phyloP scores from a whole-genome alignment of 75 land plant genomes.

The Cupressus sempervirens region DNA sequence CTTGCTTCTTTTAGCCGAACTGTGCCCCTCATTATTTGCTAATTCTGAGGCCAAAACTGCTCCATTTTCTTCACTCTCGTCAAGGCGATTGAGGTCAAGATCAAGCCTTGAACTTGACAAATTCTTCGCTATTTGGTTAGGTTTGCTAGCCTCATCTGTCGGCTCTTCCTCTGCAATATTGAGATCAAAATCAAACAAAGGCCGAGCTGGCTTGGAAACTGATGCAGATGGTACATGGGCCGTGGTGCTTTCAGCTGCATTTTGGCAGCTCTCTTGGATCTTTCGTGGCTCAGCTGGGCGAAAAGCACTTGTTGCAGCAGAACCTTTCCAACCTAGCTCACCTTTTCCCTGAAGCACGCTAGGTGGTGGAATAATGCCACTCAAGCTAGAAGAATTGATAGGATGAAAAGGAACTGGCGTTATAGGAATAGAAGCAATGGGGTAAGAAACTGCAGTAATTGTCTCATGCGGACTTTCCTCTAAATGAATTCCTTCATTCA shows the following conservation, averaged over 20 bases:
- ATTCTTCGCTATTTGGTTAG: slow-evolving; percentile 33
- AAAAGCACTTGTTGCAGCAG: slow-evolving; percentile 64
- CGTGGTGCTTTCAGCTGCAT: slow-evolving; percentile 23
- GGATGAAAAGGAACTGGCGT: slow-evolving; percentile 5
- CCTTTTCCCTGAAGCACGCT: slow-evolving; percentile 20
- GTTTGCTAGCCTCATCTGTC: slow-evolving; percentile 6
- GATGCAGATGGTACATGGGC: neutral
- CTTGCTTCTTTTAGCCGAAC: slow-evolving; percentile 4
- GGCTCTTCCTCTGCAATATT: slow-evolving; percentile 30
- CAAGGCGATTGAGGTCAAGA: slow-evolving; percentile 50
- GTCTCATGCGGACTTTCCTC: slow-evolving; percentile 32
- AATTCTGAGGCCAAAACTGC: slow-evolving; percentile 13
- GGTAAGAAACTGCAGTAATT: slow-evolving; percentile 2
- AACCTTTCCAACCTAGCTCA: slow-evolving; percentile 56
- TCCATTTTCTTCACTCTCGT: slow-evolving; percentile 38
- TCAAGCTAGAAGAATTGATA: slow-evolving; percentile 2
- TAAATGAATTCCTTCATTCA: slow-evolving; percentile 37
- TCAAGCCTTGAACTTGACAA: slow-evolving; percentile 42
- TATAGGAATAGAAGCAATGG: slow-evolving; percentile 16
- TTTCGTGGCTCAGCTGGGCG: slow-evolving; percentile 52
- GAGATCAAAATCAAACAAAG: slow-evolving; percentile 37
- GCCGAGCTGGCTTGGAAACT: slow-evolving; percentile 7
- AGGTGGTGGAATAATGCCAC: slow-evolving; percentile 33
- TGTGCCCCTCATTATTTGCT: slow-evolving; percentile 14
- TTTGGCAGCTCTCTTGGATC: slow-evolving; percentile 26